phyloP scores from a whole-genome alignment of 2,329 filamentous ascomycete genomes.

The Thelonectria rubi region DNA sequence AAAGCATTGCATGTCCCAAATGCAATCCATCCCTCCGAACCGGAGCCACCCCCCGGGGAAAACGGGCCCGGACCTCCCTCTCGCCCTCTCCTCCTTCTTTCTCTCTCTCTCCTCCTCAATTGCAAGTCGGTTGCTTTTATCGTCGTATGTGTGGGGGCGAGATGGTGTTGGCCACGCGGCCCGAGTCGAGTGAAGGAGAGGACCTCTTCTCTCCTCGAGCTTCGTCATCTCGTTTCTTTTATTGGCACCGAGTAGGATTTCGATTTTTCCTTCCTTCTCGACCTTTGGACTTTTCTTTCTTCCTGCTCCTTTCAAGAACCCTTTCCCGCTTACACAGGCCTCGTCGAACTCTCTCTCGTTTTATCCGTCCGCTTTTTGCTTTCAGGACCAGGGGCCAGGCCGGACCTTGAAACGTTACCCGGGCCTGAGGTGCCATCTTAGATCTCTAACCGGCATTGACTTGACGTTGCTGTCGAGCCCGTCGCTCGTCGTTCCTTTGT shows the following conservation, averaged over 20 bases:
- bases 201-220: neutral
- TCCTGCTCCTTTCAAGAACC: no score
- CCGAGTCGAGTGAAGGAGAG: neutral
- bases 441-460: neutral
- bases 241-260: slow-evolving; percentile 2
- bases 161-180: slow-evolving; percentile 20
- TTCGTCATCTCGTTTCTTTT: slow-evolving; percentile 19
- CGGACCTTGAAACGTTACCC: neutral
- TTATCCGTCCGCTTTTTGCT: slow-evolving; percentile 1
- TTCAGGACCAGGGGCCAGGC: neutral
- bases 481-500: neutral
- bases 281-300: no score
- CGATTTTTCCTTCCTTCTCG: no score
- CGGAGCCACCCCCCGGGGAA: neutral
- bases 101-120: neutral
- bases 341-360: neutral
- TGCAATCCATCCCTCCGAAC: no score
- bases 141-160: slow-evolving; percentile 16
- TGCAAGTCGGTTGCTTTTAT: neutral
- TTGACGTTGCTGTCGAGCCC: neutral
- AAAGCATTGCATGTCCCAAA: no score
- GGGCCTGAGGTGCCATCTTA: neutral
- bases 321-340: neutral
- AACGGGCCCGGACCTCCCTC: neutral
- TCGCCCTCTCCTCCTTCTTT: neutral